A percentile compares a stretch with the other conserved stretches of the same genome.
phyloP scores from a whole-genome alignment of 2,329 filamentous ascomycete genomes.

The Aspergillus pseudoterreus region DNA sequence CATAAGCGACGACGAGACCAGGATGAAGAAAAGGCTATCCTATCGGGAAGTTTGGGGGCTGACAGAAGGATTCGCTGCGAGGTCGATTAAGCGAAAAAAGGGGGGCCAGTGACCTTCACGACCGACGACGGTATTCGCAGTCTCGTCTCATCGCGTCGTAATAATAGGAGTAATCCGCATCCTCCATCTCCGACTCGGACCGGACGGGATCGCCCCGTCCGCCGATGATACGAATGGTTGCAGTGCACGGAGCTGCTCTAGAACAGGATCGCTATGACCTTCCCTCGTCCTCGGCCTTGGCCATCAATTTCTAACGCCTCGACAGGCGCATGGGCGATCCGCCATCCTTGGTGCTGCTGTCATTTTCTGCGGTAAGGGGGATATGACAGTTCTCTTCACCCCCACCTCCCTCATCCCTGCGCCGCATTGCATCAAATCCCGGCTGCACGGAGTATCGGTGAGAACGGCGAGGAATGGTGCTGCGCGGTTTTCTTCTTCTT shows the following conservation, averaged over 20 bases:
- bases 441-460: no score
- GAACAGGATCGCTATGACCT: not conserved
- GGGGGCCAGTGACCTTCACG: not conserved
- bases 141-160: not conserved
- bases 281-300: not conserved
- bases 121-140: no score
- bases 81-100: not conserved
- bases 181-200: not conserved
- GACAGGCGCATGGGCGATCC: no score
- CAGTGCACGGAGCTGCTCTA: conserved; percentile 1
- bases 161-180: not conserved
- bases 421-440: no score
- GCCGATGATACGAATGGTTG: not conserved
- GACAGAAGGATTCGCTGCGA: no score
- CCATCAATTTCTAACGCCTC: no score
- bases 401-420: no score
- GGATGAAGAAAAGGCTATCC: not conserved
- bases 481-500: no score
- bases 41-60: not conserved
- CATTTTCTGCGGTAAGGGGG: not conserved
- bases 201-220: conserved; percentile 8
- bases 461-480: no score
- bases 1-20: not conserved
- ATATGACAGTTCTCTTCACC: not conserved
- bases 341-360: not conserved